phyloP scores from a whole-genome alignment of 2,329 filamentous ascomycete species.

The Penicillium sp. region DNA sequence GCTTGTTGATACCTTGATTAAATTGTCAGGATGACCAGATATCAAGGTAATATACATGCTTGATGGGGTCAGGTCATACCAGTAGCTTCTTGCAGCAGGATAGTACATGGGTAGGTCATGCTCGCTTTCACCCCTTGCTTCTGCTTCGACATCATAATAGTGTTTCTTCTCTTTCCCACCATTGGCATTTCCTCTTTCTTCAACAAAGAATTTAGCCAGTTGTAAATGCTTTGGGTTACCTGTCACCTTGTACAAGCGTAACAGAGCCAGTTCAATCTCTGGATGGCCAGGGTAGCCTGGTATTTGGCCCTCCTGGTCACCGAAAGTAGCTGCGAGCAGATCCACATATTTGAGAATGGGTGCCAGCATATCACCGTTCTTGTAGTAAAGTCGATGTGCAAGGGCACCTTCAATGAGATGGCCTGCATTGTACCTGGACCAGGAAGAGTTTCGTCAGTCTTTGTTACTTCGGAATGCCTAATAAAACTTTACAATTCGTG shows the following conservation, averaged over 20 bases:
- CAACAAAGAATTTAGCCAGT: constrained; percentile 55
- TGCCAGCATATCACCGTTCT: constrained; percentile 50
- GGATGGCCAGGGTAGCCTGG: constrained; percentile 61
- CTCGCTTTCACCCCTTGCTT: constrained; percentile 48
- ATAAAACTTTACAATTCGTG: constrained; percentile 50
- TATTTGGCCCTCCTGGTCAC: constrained; percentile 46
- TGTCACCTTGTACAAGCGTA: constrained; percentile 45
- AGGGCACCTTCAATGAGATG: constrained; percentile 60
- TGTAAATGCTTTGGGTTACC: constrained; percentile 38
- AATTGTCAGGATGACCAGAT: neutral
- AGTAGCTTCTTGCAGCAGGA: constrained; percentile 39
- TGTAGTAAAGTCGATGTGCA: constrained; percentile 52
- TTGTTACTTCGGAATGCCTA: neutral
- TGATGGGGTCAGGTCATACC: constrained; percentile 21
- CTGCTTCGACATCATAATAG: constrained; percentile 54
- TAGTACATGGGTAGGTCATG: constrained; percentile 49
- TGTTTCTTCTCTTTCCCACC: constrained; percentile 47
- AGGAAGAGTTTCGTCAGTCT: neutral
- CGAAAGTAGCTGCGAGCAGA: constrained; percentile 51
- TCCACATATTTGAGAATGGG: constrained; percentile 54
- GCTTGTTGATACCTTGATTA: constrained; percentile 50
- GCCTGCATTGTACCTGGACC: constrained; percentile 53
- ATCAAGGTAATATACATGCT: neutral
- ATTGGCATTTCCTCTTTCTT: constrained; percentile 53
- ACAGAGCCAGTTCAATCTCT: constrained; percentile 50